Evolutionary conservation across 495 filamentous ascomycete species (phyloP).

Genomic region (Penicillium antarcticum): DNA sequence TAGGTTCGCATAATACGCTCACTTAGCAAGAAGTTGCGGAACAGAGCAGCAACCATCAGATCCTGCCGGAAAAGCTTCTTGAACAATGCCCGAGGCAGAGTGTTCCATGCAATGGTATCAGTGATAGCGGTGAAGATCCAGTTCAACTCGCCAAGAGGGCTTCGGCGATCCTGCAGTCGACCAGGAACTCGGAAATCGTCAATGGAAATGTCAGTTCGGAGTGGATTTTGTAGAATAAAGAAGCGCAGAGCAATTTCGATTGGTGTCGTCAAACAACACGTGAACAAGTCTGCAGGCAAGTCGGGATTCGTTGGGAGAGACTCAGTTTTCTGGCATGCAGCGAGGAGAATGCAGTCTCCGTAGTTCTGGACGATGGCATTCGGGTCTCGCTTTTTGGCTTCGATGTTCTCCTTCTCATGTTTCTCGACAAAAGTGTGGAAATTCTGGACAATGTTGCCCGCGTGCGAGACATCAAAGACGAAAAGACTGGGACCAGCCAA

Average conservation of each 20-base stretch:
- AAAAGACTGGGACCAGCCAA: constrained; percentile 92
- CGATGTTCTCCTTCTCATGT: constrained; percentile 80
- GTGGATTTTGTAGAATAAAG: constrained; percentile 88
- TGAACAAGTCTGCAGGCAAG: constrained; percentile 93
- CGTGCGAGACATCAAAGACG: constrained; percentile 96
- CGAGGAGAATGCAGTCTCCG: constrained; percentile 83
- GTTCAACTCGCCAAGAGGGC: constrained; percentile 92
- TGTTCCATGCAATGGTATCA: constrained; percentile 98
- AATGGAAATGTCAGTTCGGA: constrained; percentile 68
- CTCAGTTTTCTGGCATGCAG: constrained; percentile 84
- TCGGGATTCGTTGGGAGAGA: constrained; percentile 95
- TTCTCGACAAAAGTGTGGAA: constrained; percentile 93
- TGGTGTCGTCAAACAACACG: constrained; percentile 90
- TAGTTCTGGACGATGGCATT: constrained; percentile 67
- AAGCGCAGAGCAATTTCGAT: constrained; percentile 96
- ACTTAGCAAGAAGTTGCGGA: constrained; percentile 90
- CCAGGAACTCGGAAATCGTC: constrained; percentile 80
- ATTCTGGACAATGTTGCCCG: constrained; percentile 90
- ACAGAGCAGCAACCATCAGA: constrained; percentile 97
- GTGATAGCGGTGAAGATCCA: constrained; percentile 99
- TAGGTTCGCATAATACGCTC: constrained; percentile 95
- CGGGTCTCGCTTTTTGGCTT: constrained; percentile 68
- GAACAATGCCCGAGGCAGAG: constrained; percentile 80
- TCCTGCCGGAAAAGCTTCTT: constrained; percentile 97
- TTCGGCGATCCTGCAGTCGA: constrained; percentile 85